A percentile compares a stretch with the other conserved stretches of the same genome.
Evolutionary conservation across 2,329 filamentous ascomycete species (phyloP).

Genomic region (Talaromyces sp.): DNA sequence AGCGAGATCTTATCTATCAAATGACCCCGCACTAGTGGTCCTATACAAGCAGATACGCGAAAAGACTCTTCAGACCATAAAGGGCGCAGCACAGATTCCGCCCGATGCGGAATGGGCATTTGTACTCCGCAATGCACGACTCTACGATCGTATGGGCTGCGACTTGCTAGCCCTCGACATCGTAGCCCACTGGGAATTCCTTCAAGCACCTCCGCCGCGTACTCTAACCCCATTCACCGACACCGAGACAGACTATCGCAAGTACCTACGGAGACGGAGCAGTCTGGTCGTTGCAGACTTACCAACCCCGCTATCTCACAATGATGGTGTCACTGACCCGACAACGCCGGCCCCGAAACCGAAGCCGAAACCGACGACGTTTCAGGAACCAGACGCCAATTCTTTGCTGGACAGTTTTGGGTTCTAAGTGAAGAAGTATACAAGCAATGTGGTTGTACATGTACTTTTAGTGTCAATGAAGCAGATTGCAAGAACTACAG

Average conservation of each 20-base stretch:
- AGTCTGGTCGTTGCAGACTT: conserved; percentile 75
- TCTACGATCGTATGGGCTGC: conserved; percentile 90
- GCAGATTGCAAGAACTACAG: neutral
- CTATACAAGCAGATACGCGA: conserved; percentile 82
- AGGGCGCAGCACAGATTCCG: conserved; percentile 76
- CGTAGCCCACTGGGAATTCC: conserved; percentile 51
- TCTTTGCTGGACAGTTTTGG: conserved; percentile 91
- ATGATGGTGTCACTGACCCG: conserved; percentile 25
- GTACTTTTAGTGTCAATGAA: neutral
- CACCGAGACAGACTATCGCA: conserved; percentile 55
- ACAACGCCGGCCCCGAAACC: conserved; percentile 15
- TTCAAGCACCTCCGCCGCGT: conserved; percentile 19
- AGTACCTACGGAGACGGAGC: conserved; percentile 64
- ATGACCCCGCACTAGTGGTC: conserved; percentile 83
- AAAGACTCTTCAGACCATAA: conserved; percentile 74
- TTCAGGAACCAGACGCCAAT: conserved; percentile 86
- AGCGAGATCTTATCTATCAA: conserved; percentile 75
- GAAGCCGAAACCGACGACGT: conserved; percentile 63
- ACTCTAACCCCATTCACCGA: conserved; percentile 21
- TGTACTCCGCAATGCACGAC: conserved; percentile 73
- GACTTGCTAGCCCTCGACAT: conserved; percentile 83
- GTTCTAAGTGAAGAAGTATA: conserved; percentile 50
- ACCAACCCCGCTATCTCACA: conserved; percentile 16
- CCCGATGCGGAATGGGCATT: conserved; percentile 82
- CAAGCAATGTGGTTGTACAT: neutral